phyloP scores from a whole-genome alignment of 257 asterid species.

The Lantana camara region DNA sequence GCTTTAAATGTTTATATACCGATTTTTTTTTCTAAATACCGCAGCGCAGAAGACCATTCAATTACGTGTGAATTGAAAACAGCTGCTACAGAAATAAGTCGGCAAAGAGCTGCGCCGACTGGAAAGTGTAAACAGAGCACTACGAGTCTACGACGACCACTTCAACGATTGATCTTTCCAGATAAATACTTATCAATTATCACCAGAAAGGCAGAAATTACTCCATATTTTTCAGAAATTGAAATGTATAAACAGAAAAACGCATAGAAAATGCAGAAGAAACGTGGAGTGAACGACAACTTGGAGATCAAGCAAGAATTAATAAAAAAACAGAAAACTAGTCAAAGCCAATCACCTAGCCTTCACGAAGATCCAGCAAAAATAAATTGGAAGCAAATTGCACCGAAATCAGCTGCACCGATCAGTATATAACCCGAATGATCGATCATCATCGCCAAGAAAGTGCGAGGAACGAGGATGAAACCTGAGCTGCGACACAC shows the following conservation, averaged over 20 bases:
- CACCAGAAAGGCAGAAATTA: not conserved
- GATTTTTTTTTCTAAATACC: not conserved
- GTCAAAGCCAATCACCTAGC: constrained; percentile 23
- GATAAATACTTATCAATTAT: constrained; percentile 7
- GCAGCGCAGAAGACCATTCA: constrained; percentile 34
- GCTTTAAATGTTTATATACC: not conserved
- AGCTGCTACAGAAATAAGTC: constrained; percentile 22
- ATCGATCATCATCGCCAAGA: not conserved
- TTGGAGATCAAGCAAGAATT: constrained; percentile 22
- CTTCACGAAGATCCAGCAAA: not conserved
- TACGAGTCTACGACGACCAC: no score
- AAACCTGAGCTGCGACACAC: constrained; percentile 6
- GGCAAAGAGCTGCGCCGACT: constrained; percentile 35
- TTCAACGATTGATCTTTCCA: not conserved
- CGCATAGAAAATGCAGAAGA: constrained; percentile 7
- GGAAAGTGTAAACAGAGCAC: constrained; percentile 17
- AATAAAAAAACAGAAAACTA: not conserved
- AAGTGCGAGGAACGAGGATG: not conserved
- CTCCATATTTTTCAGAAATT: not conserved
- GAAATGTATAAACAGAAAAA: constrained; percentile 6
- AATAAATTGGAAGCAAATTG: constrained; percentile 6
- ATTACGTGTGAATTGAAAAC: constrained; percentile 13
- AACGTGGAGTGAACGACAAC: constrained; percentile 32
- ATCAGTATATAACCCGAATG: not conserved
- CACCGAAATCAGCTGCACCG: constrained; percentile 26